Percentiles rank a stretch among this genome's conserved stretches.
These are phyloP conservation scores for Pleurotus cornucopiae DNA, from an alignment of 768 basidiomycete genomes.

Conservation along the genomic window DNA sequence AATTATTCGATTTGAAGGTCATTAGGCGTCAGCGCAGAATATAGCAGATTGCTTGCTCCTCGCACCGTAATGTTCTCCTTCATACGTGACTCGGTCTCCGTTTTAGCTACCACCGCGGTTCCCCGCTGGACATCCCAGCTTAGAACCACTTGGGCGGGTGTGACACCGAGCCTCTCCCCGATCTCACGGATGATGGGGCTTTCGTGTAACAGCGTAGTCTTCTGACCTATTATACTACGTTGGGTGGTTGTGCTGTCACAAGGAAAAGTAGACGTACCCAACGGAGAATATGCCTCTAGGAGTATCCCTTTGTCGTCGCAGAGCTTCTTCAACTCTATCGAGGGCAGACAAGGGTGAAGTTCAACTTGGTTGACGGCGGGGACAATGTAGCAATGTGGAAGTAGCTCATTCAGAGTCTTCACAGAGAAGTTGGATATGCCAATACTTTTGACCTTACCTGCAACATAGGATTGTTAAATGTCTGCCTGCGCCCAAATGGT, in stretches of 20 bases:
- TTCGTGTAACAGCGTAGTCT: neutral
- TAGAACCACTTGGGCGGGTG: constrained; percentile 43
- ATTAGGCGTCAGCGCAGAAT: no score
- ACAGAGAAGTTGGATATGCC: constrained; percentile 53
- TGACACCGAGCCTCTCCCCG: neutral
- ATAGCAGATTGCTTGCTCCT: neutral
- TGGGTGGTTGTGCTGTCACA: neutral
- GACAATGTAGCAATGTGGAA: constrained; percentile 31
- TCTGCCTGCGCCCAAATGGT: neutral
- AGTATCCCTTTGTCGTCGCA: constrained; percentile 34
- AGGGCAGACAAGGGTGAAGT: constrained; percentile 37
- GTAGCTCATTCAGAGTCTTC: constrained; percentile 30
- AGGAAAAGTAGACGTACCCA: constrained; percentile 24
- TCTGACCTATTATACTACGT: neutral
- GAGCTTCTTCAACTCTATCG: constrained; percentile 31
- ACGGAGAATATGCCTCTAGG: constrained; percentile 37
- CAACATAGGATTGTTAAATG: no score
- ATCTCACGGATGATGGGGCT: neutral
- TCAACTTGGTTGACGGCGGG: constrained; percentile 39
- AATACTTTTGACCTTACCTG: constrained; percentile 49
- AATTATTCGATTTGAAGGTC: neutral
- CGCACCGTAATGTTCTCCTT: constrained; percentile 40
- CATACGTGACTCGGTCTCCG: constrained; percentile 43
- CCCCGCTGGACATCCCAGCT: constrained; percentile 64
- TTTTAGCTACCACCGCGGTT: constrained; percentile 61